A percentile compares a stretch with the other conserved stretches of the same genome.
phyloP scores from a whole-genome alignment of 129 eudicot genomes.

The Pulicaria dysenterica region DNA sequence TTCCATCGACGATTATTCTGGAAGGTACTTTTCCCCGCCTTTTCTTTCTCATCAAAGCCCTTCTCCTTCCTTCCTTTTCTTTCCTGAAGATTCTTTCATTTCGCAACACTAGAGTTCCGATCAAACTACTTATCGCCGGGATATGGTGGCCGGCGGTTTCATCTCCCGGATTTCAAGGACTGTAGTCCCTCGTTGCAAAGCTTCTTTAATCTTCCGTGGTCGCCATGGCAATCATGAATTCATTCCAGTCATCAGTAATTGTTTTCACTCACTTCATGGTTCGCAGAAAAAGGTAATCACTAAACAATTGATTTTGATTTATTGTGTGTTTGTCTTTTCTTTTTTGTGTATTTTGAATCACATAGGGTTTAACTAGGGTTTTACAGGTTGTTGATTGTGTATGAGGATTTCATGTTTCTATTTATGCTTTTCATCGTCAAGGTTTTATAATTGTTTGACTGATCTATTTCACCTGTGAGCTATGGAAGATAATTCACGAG shows the following conservation, averaged over 20 bases:
- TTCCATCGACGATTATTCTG: too few species aligned
- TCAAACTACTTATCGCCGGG: not conserved
- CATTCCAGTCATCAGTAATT: slow-evolving; percentile 31
- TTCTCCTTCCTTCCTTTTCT: too few species aligned
- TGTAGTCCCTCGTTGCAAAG: slow-evolving; percentile 44
- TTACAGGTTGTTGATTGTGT: slow-evolving; percentile 11
- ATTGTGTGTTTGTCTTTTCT: not conserved
- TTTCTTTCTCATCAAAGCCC: too few species aligned
- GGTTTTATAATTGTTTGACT: not conserved
- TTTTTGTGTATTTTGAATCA: not conserved
- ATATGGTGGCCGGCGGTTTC: slow-evolving; percentile 49
- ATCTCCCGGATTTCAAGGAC: slow-evolving; percentile 47
- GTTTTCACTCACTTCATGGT: slow-evolving; percentile 38
- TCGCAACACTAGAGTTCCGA: not conserved
- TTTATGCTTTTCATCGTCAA: too few species aligned
- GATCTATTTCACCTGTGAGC: too few species aligned
- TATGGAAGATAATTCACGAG: too few species aligned
- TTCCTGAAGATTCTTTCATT: too few species aligned
- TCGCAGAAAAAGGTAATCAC: slow-evolving; percentile 41
- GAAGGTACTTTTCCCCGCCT: too few species aligned
- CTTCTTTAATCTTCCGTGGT: slow-evolving; percentile 32
- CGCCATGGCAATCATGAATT: slow-evolving; percentile 32
- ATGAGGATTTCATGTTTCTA: not conserved
- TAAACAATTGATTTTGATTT: not conserved
- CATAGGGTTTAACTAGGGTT: slow-evolving; percentile 51